Evolutionary conservation across 2,329 filamentous ascomycete genomes (phyloP), one percentile per base, ranked within the genome.

Genomic region (Capronia americana): DNA sequence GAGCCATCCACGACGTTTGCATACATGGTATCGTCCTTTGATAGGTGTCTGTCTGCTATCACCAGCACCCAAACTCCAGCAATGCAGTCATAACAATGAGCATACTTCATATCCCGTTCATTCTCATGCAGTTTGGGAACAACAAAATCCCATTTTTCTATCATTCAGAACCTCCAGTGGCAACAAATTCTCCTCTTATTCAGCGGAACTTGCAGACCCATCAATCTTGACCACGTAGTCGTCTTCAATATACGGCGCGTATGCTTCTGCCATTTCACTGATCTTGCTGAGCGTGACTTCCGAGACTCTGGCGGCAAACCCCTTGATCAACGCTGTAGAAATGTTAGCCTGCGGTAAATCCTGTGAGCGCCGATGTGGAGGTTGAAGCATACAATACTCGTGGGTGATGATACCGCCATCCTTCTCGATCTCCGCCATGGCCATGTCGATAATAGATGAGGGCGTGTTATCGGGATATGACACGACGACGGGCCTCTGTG

Each of bases 331-430:
- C 10, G 64, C 69, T 73, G 54, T 20, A 81, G 77, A 20, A 81
- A 20, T 14, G 58, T 61, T 26, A 61, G 58, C 32, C 20, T 12
- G 8, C n/a, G 24, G 20, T n/a, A 53, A 30, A 32, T 48, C 20
- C 14, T 41, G 7, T 6, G 20, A 14, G 17, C 32, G 17, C 26
- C 17, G 14, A n/a, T 12, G 54, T 12, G 54, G 10, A 14, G 20
- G 23, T 38, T 14, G 20, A 59, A 38, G n/a, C 88, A 76, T 84
- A 92, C 90, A 87, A 78, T 92, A 95, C 74, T 89, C 86, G 80
- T 96, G 92, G 24, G 90, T 95, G 73, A 97, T 92, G 57, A 86
- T 79, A 46, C 92, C 92, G 57, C 91, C 91, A 46, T 88, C 88
- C 54, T 88, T 82, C 60, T 83, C 79, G 73, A 97, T 88, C 2